Evolutionary conservation across 2,329 filamentous ascomycete genomes (phyloP), one percentile per base, ranked within the genome.

Genomic region (Coniella vitis): DNA sequence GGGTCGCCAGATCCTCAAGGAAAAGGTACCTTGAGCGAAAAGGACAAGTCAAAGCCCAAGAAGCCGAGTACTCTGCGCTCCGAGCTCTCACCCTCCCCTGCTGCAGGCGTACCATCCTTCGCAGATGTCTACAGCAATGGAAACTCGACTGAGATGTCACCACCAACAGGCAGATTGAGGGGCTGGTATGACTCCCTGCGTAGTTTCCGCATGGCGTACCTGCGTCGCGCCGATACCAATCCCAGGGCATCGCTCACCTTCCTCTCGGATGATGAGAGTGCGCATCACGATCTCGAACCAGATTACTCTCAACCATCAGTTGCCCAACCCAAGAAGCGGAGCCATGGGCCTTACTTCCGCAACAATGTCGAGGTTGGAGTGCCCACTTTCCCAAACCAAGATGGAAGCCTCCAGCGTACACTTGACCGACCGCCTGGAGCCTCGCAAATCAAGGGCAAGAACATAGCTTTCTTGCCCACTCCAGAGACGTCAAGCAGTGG

Each of bases 311-410:
- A 37, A 3, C 17, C 38, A 47, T 17, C 55, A 37, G 7, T 51
- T 22, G 39, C 46, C 32, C 48, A 55, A 1, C 51, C 57, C 12
- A 56, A 55, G 14, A 57, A 51, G 12, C 52, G 53, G 21, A 56
- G 54, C 19, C 51, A 56, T 16, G 50, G 50, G 25, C 25, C 25
- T 34, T 60, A 59, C 1, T 65, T 62, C 45, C 57, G 60, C 13
- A 59, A 58, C 36, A 56, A 48, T 7, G 42, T 65, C n/a, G 60
- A 65, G 22, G 54, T 61, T 45, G 57, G 56, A 34, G 59, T 65
- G 9, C 62, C 61, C 4, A 53, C 57, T 5, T 46, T 59, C 19
- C 38, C 49, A 48, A n/a, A 58, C 56, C 3, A 56, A 59, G 3
- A 57, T 57, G 1, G 51, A 54, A 13, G 55, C 57, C 13, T 58